A percentile compares a stretch with the other conserved stretches of the same genome.
Evolutionary conservation across 805 yeast genomes (phyloP).

Genomic region (Yarrowia sp.): DNA sequence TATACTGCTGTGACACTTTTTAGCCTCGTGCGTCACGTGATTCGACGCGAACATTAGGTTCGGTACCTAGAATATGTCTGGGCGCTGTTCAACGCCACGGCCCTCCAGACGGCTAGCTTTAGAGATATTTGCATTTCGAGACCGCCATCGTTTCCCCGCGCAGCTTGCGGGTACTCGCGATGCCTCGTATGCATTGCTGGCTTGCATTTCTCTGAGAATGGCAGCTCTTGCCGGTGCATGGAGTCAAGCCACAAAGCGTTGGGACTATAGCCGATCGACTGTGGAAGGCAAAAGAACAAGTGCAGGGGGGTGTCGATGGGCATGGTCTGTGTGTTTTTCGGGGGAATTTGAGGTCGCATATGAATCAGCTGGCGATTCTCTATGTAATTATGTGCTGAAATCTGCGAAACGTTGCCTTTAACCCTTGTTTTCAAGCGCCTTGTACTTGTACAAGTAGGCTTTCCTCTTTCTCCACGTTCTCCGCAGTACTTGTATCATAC

Average conservation of each 20-base stretch:
- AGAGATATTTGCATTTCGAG: not conserved
- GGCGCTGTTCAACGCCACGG: not conserved
- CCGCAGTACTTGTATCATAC: not conserved
- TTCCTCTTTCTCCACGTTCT: not conserved
- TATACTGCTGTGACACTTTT: not conserved
- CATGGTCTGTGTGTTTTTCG: too few relatives aligned
- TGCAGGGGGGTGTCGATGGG: too few relatives aligned
- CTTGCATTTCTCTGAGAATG: not conserved
- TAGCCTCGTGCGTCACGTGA: not conserved
- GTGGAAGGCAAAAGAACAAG: not conserved
- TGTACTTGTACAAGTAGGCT: too few relatives aligned
- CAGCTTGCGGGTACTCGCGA: not conserved
- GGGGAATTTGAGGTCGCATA: too few relatives aligned
- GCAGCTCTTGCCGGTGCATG: not conserved
- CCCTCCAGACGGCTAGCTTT: not conserved
- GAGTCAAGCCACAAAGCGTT: conserved; percentile 3
- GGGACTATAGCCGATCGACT: not conserved
- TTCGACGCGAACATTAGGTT: not conserved
- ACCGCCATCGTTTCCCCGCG: not conserved
- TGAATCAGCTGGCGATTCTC: not conserved
- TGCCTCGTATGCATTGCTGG: not conserved
- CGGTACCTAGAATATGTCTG: not conserved
- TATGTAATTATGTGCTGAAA: too few relatives aligned
- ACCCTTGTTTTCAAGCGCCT: too few relatives aligned
- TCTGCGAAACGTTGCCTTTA: too few relatives aligned